These are phyloP conservation scores for Pelargonium australe DNA, from an alignment of 441 rosid species.

Conservation along the genomic window DNA sequence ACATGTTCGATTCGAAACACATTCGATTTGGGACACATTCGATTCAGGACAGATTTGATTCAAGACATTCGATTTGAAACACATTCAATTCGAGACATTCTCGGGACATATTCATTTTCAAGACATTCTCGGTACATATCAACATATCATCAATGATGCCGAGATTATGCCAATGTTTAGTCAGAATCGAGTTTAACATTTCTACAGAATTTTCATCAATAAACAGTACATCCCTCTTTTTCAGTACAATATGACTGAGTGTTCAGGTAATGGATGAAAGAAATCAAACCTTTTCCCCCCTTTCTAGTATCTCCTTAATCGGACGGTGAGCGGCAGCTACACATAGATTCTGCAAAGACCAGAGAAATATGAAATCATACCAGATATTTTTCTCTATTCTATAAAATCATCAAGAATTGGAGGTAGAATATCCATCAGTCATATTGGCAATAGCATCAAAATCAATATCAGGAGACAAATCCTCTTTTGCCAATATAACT, in stretches of 20 bases:
- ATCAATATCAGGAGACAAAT: constrained; percentile 60
- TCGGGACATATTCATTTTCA: no score
- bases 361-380: not conserved
- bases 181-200: no score
- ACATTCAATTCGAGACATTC: no score
- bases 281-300: constrained; percentile 76
- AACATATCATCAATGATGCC: no score
- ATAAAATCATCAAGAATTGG: not conserved
- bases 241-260: not conserved
- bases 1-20: no score
- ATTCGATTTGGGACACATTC: no score
- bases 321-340: constrained; percentile 98
- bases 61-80: no score
- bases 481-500: constrained; percentile 87
- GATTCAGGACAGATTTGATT: no score
- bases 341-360: constrained; percentile 69
- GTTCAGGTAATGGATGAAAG: not conserved
- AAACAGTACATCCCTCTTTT: no score
- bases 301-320: constrained; percentile 84
- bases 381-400: not conserved
- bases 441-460: constrained; percentile 77
- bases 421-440: constrained; percentile 88
- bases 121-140: no score
- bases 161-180: no score
- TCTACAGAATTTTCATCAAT: not conserved